Conservation (phyloP, 148 eudicot species). For the Heliamphora exappendiculata region DNA sequence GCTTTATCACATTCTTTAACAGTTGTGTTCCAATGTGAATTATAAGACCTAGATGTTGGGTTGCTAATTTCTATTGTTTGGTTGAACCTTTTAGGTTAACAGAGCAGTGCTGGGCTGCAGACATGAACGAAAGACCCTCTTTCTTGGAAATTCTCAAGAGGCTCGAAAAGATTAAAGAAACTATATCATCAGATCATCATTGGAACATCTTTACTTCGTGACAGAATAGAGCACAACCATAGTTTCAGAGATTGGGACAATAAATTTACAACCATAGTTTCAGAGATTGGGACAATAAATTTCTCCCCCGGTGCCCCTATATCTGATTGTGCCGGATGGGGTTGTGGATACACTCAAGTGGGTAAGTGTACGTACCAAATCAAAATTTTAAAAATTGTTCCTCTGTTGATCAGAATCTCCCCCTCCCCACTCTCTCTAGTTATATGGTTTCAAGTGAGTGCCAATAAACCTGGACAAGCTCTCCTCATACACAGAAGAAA, state of each 20-base stretch:
- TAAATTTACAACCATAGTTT: neutral
- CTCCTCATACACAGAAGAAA: neutral
- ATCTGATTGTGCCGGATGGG: neutral
- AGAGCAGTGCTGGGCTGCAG: conserved; percentile 78
- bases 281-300: neutral
- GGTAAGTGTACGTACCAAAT: no score
- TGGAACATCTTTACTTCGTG: conserved; percentile 74
- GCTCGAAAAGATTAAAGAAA: conserved; percentile 75
- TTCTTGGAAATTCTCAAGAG: conserved; percentile 82
- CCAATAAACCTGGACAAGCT: conserved; percentile 1
- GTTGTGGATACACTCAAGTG: neutral
- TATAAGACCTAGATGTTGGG: neutral
- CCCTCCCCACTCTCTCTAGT: neutral
- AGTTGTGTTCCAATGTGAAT: neutral
- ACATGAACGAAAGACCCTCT: conserved; percentile 73
- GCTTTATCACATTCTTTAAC: neutral
- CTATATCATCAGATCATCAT: conserved; percentile 53
- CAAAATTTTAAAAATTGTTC: neutral
- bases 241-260: neutral
- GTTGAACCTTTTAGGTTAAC: conserved; percentile 45
- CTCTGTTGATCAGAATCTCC: neutral
- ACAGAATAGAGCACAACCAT: neutral
- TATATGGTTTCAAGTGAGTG: neutral
- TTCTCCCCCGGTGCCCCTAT: neutral
- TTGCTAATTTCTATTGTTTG: neutral